Base-by-base conservation (phyloP, 495 filamentous ascomycete species). In the Neurospora hispaniola region DNA sequence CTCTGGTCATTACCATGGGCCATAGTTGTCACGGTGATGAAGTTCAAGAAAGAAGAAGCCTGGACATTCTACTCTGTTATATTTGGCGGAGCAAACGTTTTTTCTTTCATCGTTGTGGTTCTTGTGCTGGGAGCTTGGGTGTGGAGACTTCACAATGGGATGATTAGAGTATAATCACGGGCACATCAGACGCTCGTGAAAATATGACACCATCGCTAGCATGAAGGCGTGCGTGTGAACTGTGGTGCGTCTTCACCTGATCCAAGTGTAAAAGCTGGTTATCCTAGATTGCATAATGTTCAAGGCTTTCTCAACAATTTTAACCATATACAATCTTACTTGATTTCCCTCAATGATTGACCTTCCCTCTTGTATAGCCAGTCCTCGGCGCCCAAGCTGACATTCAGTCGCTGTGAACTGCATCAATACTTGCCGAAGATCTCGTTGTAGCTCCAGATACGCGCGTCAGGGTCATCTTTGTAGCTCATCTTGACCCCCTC, bases 1-100 rank as follows among this genome's bases (percentile, higher is more conserved):
- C 77, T 89, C 42, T 93, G 87, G 79, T 89, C 92, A 27, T 80
- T 93, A 1, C 90, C 92, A 2, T 92, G 90, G 89, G 90, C 90
- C 0, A 88, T 92, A 68, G 89, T 85, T 3, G 86, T 88, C n/a
- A 86, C 85, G 18, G 79, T 80, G 6, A 76, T 80, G 35, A 73
- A 81, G 43, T 75, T 92, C 43, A 81, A 86, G 27, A 78, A 78
- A 31, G 79, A 79, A 0, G 85, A 88, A 70, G 89, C 90, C 3
- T 93, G 91, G 91, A 91, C 84, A 0, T 92, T 88, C 74, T 85
- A 93, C 78, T 82, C 83, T 0, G 76, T 92, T 4, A 85, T 92
- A 3, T 93, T 93, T 83, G 91, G 91, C 0, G 91, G 90, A 2
- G 88, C 86, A 71, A 79, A 92, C 68, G 89, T 93, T 20, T 92